Conservation (phyloP, 2,329 filamentous ascomycete genomes). For the Alternaria novae-zelandiae region DNA sequence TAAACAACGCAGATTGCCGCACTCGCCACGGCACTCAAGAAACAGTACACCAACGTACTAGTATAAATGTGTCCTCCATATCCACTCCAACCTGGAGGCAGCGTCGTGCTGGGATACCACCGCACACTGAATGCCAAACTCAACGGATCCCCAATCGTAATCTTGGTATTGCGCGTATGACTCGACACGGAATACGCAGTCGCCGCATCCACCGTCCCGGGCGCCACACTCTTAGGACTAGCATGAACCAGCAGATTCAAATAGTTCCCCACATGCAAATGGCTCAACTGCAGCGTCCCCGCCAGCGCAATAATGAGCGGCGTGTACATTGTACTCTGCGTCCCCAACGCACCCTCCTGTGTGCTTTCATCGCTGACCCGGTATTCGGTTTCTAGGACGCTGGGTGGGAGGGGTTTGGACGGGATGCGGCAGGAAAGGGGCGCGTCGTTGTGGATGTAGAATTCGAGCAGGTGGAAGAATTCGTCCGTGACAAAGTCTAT, state of each 20-base stretch:
- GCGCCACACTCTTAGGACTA: slow-evolving; percentile 58
- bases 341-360: slow-evolving; percentile 45
- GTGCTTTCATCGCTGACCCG: slow-evolving; percentile 48
- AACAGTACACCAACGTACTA: slow-evolving; percentile 57
- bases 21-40: slow-evolving; percentile 55
- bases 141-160: slow-evolving; percentile 87
- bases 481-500: slow-evolving; percentile 77
- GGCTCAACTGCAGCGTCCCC: slow-evolving; percentile 85
- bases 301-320: slow-evolving; percentile 88
- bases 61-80: slow-evolving; percentile 59
- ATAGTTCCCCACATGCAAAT: slow-evolving; percentile 84
- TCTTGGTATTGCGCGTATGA: slow-evolving; percentile 61
- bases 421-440: slow-evolving; percentile 91
- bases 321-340: slow-evolving; percentile 62
- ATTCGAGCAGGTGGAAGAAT: slow-evolving; percentile 88
- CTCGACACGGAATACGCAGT: slow-evolving; percentile 85
- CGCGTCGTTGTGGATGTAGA: slow-evolving; percentile 97
- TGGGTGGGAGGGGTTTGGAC: slow-evolving; percentile 67
- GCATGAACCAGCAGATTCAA: slow-evolving; percentile 86
- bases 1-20: slow-evolving; percentile 61
- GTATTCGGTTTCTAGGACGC: slow-evolving; percentile 42
- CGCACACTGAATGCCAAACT: slow-evolving; percentile 79
- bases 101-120: slow-evolving; percentile 80
- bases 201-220: slow-evolving; percentile 83
- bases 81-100: slow-evolving; percentile 65